Evolutionary conservation across 805 yeast genomes (phyloP).

Genomic region (Pichia sporocuriosa): DNA sequence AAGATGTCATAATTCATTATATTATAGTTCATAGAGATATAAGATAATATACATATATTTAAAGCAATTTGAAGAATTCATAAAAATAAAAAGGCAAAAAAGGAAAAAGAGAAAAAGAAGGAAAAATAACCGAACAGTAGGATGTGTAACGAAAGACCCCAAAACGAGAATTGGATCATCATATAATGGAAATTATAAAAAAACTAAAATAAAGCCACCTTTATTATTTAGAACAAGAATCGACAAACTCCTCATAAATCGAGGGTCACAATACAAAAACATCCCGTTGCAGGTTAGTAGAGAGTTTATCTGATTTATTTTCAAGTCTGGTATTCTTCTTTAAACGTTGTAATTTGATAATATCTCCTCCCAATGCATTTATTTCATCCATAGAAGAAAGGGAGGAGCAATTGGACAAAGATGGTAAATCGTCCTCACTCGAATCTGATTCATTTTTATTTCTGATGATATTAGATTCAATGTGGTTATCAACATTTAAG

Average conservation of each 20-base stretch:
- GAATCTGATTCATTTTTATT: not conserved
- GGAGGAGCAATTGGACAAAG: slow-evolving; percentile 25
- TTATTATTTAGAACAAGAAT: not conserved
- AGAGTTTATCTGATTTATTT: not conserved
- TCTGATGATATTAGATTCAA: not conserved
- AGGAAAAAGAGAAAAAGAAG: too few relatives aligned
- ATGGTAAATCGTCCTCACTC: slow-evolving; percentile 21
- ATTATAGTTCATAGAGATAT: too few relatives aligned
- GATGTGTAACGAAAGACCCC: too few relatives aligned
- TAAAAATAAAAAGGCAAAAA: too few relatives aligned
- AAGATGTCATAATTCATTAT: too few relatives aligned
- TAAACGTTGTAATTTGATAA: not conserved
- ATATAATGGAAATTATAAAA: not conserved
- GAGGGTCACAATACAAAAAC: too few relatives aligned
- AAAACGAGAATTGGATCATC: too few relatives aligned
- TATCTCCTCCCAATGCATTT: not conserved
- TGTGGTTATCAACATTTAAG: not conserved
- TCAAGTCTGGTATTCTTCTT: not conserved
- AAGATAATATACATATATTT: too few relatives aligned
- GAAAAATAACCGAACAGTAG: not conserved
- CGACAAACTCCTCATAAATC: not conserved
- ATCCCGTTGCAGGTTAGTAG: not conserved
- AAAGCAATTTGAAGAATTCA: too few relatives aligned
- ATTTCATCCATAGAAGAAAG: slow-evolving; percentile 22
- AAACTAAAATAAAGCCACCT: slow-evolving; percentile 9